Evolutionary conservation across 2,329 filamentous ascomycete species (phyloP).

Genomic region (Claviceps capensis): DNA sequence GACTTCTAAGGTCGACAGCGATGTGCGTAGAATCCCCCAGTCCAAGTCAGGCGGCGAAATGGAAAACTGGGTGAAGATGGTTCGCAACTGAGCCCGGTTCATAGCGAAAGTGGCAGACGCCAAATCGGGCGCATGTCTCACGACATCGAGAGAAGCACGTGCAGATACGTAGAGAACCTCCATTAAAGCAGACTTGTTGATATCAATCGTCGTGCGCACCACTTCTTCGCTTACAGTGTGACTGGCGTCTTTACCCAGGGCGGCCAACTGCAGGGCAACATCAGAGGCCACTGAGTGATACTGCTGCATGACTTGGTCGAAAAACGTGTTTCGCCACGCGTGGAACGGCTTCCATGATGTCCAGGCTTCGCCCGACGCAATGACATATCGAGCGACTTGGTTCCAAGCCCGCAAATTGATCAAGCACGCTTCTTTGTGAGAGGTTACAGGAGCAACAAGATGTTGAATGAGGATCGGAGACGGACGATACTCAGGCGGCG

Average conservation of each 20-base stretch:
- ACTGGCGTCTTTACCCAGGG: constrained; percentile 32
- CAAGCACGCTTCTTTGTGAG: constrained; percentile 52
- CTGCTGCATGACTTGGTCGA: constrained; percentile 42
- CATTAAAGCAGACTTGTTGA: constrained; percentile 38
- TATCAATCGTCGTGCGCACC: constrained; percentile 34
- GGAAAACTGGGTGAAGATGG: constrained; percentile 35
- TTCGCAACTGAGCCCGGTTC: constrained; percentile 35
- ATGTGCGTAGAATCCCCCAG: constrained; percentile 32
- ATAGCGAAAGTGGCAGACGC: constrained; percentile 34
- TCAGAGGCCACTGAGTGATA: constrained; percentile 42
- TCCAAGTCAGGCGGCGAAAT: constrained; percentile 28
- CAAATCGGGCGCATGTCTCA: constrained; percentile 31
- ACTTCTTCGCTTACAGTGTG: constrained; percentile 28
- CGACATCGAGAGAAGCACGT: constrained; percentile 35
- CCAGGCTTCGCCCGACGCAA: constrained; percentile 32
- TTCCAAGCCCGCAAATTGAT: constrained; percentile 51
- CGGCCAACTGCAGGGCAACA: constrained; percentile 40
- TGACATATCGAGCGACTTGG: constrained; percentile 45
- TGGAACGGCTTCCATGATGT: constrained; percentile 32
- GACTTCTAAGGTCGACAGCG: constrained; percentile 32
- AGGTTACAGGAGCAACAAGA: constrained; percentile 43
- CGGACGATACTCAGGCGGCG: constrained; percentile 40
- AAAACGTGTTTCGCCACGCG: constrained; percentile 41
- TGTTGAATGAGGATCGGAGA: constrained; percentile 41
- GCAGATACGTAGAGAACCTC: constrained; percentile 38